These are phyloP conservation scores for Cytospora chrysosperma DNA, from an alignment of 2,329 filamentous ascomycete species.

Conservation along the genomic window DNA sequence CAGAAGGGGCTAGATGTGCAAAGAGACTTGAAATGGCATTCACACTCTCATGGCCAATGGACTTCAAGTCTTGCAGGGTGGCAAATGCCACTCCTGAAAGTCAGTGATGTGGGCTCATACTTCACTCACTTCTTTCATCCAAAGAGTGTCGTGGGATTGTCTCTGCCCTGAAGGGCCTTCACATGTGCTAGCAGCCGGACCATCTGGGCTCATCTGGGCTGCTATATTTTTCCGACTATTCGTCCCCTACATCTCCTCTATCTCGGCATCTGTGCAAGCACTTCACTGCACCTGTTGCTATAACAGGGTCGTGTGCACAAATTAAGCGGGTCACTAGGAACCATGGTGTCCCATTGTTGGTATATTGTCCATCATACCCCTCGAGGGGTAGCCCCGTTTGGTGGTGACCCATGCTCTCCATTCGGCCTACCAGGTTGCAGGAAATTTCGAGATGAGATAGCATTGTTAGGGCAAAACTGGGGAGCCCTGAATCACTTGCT, in stretches of 20 bases:
- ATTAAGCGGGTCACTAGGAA: neutral
- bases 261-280: neutral
- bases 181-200: neutral
- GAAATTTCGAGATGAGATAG: neutral
- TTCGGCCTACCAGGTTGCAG: neutral
- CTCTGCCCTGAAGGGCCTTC: neutral
- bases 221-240: neutral
- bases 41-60: neutral
- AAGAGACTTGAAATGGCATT: neutral
- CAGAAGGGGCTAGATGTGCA: neutral
- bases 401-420: too few species aligned
- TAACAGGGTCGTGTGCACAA: neutral
- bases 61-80: neutral
- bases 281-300: neutral
- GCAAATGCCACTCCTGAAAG: neutral
- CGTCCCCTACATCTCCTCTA: neutral
- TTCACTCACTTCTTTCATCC: neutral
- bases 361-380: neutral
- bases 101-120: neutral
- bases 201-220: neutral
- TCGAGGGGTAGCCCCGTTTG: neutral
- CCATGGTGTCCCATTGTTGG: neutral
- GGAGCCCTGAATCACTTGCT: slow-evolving; percentile 4
- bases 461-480: neutral
- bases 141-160: neutral